Conservation (phyloP, 495 filamentous ascomycete species). For the Penicillium dipodomyicola region DNA sequence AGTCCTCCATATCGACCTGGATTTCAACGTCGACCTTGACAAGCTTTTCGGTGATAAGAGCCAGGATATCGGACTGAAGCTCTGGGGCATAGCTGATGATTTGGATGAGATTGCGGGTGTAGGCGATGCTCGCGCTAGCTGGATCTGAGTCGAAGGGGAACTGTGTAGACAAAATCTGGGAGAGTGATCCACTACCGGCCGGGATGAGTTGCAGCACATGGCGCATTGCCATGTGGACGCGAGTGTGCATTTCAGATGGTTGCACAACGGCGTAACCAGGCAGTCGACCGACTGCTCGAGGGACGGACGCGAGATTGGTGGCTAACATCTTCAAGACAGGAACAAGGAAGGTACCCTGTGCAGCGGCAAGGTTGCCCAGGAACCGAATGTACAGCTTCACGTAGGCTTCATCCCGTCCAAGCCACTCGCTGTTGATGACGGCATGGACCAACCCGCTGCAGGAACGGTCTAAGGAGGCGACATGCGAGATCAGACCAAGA, state of each 20-base stretch:
- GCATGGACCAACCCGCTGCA: constrained; percentile 73
- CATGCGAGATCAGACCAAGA: constrained; percentile 71
- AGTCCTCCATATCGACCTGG: constrained; percentile 84
- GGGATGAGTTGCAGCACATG: constrained; percentile 77
- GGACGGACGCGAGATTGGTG: constrained; percentile 61
- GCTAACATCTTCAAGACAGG: constrained; percentile 75
- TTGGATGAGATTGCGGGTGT: constrained; percentile 74
- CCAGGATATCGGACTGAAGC: constrained; percentile 77
- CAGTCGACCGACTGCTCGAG: constrained; percentile 53
- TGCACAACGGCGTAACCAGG: constrained; percentile 59
- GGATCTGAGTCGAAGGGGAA: constrained; percentile 76
- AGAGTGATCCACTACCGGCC: constrained; percentile 67
- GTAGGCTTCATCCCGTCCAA: constrained; percentile 79
- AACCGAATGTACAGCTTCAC: constrained; percentile 76
- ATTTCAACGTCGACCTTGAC: constrained; percentile 95
- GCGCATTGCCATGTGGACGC: constrained; percentile 71
- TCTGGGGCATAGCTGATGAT: constrained; percentile 74
- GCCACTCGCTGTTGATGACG: constrained; percentile 74
- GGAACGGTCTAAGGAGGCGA: constrained; percentile 64
- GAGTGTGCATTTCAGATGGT: constrained; percentile 57
- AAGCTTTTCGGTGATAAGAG: constrained; percentile 74
- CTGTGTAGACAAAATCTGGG: constrained; percentile 57
- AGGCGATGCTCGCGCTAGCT: constrained; percentile 68
- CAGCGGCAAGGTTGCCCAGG: constrained; percentile 73
- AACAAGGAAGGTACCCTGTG: constrained; percentile 65